Conservation (phyloP, 768 basidiomycete species). For the Lentinula sp. region DNA sequence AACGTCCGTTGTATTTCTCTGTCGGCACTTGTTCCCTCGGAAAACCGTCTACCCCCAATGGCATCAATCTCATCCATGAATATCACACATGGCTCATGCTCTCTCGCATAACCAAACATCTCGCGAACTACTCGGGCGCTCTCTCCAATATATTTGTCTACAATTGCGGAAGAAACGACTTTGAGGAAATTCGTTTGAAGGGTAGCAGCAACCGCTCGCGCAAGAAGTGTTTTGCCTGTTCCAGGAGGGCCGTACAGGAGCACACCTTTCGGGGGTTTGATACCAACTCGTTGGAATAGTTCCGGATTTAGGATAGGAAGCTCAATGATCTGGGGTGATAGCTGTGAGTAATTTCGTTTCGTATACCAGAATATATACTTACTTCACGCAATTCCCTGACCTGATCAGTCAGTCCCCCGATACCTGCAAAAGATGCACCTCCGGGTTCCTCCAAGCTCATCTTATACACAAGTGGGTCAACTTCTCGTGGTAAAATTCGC, state of each 20-base stretch:
- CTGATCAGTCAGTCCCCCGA: constrained; percentile 93
- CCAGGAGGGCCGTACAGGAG: constrained; percentile 95
- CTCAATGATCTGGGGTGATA: constrained; percentile 73
- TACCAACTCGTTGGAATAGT: constrained; percentile 91
- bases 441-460: constrained; percentile 99
- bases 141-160: constrained; percentile 98
- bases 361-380: constrained; percentile 14
- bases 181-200: constrained; percentile 95
- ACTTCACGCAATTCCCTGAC: constrained; percentile 95
- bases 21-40: constrained; percentile 96
- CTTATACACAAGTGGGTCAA: constrained; percentile 98
- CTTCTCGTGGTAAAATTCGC: constrained; percentile 95
- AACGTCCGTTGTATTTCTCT: constrained; percentile 97
- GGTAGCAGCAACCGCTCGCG: constrained; percentile 93
- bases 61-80: constrained; percentile 99
- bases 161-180: constrained; percentile 96
- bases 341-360: background rate
- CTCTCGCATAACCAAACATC: constrained; percentile 97
- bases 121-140: constrained; percentile 93
- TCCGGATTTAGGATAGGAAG: constrained; percentile 92
- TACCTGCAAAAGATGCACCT: constrained; percentile 92
- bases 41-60: constrained; percentile 87
- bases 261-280: constrained; percentile 94
- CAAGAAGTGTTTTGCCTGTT: constrained; percentile 93
- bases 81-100: constrained; percentile 98